Evolutionary conservation across 225 moss, liverwort and hornwort genomes (phyloP), one percentile per base, ranked within the genome.

Genomic region (Takakia lepidozioides): DNA sequence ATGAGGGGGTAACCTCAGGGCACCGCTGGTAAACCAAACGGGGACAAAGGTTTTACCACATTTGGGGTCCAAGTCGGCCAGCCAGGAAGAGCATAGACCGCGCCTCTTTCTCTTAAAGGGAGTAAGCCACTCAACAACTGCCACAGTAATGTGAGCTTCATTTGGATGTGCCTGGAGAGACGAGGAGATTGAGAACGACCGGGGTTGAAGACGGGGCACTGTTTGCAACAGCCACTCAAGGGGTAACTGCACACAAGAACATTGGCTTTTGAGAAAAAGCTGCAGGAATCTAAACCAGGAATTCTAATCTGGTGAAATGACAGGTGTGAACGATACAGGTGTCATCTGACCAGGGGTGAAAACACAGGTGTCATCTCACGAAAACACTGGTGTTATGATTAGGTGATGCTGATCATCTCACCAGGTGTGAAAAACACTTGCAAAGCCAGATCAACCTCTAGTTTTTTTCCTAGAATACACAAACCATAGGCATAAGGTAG

Each of bases 21-120:
- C 91, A 25, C 91, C 98, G 59, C 73, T 75, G 14, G 82, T 75
- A 27, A 98, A 81, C 98, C 98, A 98, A 17, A 83, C 60, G 25
- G 98, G 98, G 4, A 88, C 54, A 37, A 79, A 69, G 18, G 83
- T 65, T 49, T 66, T 69, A 51, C 85, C 83, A 38, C 56, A 66
- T 30, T 56, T 78, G 4, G 91, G 72, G 55, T 98, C 68, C 18
- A 85, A 71, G 27, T 80, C 65, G 27, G 91, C 83, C 51, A 98
- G 65, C 98, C 98, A 98, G 27, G 75, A 73, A 29, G 98, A 98
- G 64, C 98, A 98, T 46, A 98, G 72, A 59, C 98, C 98, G 52
- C 64, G 71, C 63, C 87, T 68, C 43, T 63, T 83, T 55, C 98
- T 82, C 72, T 87, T 91, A 2, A 91, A 85, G 15, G 91, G 80